Evolutionary conservation across 805 yeast species (phyloP).

Genomic region (Peterozyma xylosa): DNA sequence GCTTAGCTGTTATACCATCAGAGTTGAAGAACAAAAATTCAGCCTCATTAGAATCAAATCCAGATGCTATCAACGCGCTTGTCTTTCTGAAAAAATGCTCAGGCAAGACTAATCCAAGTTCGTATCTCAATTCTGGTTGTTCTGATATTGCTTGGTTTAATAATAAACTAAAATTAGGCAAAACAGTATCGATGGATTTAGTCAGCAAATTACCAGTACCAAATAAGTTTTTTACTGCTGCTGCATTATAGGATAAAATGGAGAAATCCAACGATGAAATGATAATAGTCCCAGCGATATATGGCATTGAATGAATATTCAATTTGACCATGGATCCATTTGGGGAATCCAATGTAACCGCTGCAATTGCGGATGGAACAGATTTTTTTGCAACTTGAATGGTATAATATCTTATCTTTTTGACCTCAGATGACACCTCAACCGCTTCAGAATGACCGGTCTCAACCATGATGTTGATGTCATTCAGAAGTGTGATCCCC

Average conservation of each 20-base stretch:
- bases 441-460: constrained; percentile 7
- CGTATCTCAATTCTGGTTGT: constrained; percentile 28
- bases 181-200: constrained; percentile 43
- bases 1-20: constrained; percentile 61
- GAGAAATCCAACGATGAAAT: constrained; percentile 42
- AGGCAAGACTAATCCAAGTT: constrained; percentile 75
- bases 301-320: constrained; percentile 71
- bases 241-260: constrained; percentile 69
- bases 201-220: constrained; percentile 49
- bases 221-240: constrained; percentile 70
- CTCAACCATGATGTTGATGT: constrained; percentile 1
- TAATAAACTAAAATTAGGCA: constrained; percentile 54
- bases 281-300: constrained; percentile 80
- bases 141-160: constrained; percentile 33
- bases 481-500: constrained; percentile 6
- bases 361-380: constrained; percentile 70
- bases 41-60: constrained; percentile 28
- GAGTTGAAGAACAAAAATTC: constrained; percentile 50
- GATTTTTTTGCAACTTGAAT: constrained; percentile 33
- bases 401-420: constrained; percentile 58
- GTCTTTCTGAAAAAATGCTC: constrained; percentile 84
- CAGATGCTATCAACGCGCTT: constrained; percentile 30
- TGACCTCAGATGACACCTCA: constrained; percentile 35
- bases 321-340: constrained; percentile 34
- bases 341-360: constrained; percentile 46